Percentiles rank a stretch among this genome's conserved stretches.
These are phyloP conservation scores for Oldenlandia corymbosa DNA, from an alignment of 257 asterid genomes.

Conservation along the genomic window DNA sequence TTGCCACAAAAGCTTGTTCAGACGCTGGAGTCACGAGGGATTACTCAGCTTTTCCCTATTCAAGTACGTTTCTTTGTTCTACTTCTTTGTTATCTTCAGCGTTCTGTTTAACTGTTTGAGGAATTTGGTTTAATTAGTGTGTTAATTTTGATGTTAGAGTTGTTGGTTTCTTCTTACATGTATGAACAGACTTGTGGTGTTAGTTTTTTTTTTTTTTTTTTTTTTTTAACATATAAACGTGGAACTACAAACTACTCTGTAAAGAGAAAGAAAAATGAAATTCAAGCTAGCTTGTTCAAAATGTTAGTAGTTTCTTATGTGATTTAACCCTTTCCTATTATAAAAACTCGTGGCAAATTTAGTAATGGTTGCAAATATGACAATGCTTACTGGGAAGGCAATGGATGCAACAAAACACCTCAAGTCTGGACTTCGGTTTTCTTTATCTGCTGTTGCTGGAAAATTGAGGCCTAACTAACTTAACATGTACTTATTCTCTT, in stretches of 20 bases:
- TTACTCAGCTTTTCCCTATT: slow-evolving; percentile 80
- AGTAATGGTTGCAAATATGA: background rate
- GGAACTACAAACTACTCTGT: background rate
- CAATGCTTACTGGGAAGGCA: no score
- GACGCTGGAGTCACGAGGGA: slow-evolving; percentile 68
- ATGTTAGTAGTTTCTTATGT: background rate
- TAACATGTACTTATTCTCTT: background rate
- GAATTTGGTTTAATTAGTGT: background rate
- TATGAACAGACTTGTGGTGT: background rate
- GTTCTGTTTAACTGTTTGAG: background rate
- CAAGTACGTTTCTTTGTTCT: slow-evolving; percentile 32
- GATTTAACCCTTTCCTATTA: background rate
- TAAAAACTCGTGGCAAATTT: background rate
- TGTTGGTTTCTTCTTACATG: background rate
- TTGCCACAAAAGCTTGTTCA: slow-evolving; percentile 75
- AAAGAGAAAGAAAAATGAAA: no score
- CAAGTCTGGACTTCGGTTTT: slow-evolving; percentile 4
- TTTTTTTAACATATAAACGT: background rate
- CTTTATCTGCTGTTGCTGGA: background rate
- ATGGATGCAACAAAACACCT: no score
- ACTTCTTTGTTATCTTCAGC: background rate
- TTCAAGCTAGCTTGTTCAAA: no score
- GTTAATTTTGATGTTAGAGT: background rate
- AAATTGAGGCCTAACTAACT: background rate
- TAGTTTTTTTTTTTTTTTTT: no score